Evolutionary conservation across 257 asterid species (phyloP).

Genomic region (Thymus quinquecostatus): DNA sequence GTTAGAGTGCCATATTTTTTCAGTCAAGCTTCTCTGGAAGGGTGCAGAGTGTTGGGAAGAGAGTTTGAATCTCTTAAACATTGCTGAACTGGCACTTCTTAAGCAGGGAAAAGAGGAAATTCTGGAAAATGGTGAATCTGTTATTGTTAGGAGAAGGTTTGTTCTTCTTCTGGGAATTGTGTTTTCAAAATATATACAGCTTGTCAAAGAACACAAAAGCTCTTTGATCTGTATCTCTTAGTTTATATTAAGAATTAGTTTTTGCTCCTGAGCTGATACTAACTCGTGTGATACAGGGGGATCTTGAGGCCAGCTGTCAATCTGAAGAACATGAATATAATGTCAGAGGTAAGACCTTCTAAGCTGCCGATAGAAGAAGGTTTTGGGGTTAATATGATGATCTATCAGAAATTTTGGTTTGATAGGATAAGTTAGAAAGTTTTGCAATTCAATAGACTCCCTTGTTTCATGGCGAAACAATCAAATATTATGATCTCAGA

Average conservation of each 20-base stretch:
- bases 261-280: constrained; percentile 33
- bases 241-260: constrained; percentile 8
- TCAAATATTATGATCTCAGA: too few relatives aligned
- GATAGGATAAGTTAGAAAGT: too few relatives aligned
- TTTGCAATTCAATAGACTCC: background rate
- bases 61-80: constrained; percentile 65
- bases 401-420: background rate
- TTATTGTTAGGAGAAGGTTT: constrained; percentile 76
- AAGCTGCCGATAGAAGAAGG: constrained; percentile 11
- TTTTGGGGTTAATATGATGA: background rate
- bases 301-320: constrained; percentile 80
- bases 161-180: constrained; percentile 25
- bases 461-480: background rate
- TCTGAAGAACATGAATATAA: constrained; percentile 61
- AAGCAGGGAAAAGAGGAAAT: constrained; percentile 36
- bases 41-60: constrained; percentile 93
- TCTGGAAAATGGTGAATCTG: constrained; percentile 35
- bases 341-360: constrained; percentile 67
- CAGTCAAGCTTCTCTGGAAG: constrained; percentile 93
- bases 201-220: too few relatives aligned
- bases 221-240: background rate
- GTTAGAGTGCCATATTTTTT: constrained; percentile 23
- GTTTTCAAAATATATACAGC: background rate
- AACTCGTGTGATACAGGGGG: constrained; percentile 62
- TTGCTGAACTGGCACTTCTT: constrained; percentile 69